phyloP scores from a whole-genome alignment of 352 stramenopile genomes.

The Globisporangium cylindrosporum region DNA sequence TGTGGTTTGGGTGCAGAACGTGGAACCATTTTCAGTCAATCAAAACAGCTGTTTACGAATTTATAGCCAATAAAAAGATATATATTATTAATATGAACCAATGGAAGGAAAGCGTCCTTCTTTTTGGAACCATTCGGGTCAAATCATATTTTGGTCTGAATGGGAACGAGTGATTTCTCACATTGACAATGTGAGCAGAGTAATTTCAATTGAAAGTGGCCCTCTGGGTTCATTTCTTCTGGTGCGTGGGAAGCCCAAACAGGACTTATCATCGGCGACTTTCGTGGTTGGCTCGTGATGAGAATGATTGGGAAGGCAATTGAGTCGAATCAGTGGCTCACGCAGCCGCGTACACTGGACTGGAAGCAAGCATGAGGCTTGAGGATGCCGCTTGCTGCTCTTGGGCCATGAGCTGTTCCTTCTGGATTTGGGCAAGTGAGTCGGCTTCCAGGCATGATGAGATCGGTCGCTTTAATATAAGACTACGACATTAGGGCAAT shows the following conservation, averaged over 20 bases:
- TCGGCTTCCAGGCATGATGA: background rate
- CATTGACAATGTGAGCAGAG: background rate
- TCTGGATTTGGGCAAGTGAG: background rate
- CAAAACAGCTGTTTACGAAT: background rate
- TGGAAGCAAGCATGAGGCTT: background rate
- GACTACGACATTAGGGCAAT: background rate
- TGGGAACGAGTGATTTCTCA: constrained; percentile 6
- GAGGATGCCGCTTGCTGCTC: background rate
- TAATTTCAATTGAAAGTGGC: background rate
- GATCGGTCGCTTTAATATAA: background rate
- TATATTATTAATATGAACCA: background rate
- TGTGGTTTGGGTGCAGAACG: background rate
- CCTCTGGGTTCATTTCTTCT: constrained; percentile 9
- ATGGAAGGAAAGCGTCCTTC: background rate
- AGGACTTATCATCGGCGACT: background rate
- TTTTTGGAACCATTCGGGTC: constrained; percentile 1
- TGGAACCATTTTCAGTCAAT: background rate
- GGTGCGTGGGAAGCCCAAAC: background rate
- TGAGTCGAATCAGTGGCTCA: background rate
- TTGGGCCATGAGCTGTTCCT: background rate
- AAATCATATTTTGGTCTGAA: background rate
- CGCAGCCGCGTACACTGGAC: background rate
- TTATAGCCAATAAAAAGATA: background rate
- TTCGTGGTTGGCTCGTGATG: background rate
- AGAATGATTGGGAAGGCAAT: background rate